Evolutionary conservation across 441 rosid species (phyloP).

Genomic region (Bocquillonia castaneifolia): DNA sequence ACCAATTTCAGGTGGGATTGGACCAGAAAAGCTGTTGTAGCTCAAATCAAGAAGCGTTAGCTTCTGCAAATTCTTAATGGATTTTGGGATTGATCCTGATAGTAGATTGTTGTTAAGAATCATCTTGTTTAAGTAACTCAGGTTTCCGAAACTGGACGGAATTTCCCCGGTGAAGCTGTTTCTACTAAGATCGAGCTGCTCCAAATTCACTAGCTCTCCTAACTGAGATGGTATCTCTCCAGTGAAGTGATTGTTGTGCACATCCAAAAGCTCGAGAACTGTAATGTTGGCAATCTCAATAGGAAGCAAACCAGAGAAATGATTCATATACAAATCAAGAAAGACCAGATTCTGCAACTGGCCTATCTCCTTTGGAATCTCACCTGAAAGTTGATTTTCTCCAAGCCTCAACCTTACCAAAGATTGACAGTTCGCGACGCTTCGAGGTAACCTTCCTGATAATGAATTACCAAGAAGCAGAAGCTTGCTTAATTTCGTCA

Average conservation of each 20-base stretch:
- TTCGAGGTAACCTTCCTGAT: constrained; percentile 54
- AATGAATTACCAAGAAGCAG: constrained; percentile 80
- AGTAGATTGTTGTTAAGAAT: constrained; percentile 80
- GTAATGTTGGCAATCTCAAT: constrained; percentile 64
- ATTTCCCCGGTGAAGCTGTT: constrained; percentile 72
- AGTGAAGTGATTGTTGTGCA: constrained; percentile 69
- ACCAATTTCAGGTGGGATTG: constrained; percentile 73
- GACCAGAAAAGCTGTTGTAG: constrained; percentile 66
- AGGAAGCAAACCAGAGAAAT: constrained; percentile 75
- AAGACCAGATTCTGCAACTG: constrained; percentile 82
- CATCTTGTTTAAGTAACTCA: constrained; percentile 87
- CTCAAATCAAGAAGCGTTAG: constrained; percentile 80
- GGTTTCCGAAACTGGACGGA: constrained; percentile 72
- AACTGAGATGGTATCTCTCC: constrained; percentile 72
- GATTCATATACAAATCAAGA: constrained; percentile 86
- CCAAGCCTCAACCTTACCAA: constrained; percentile 83
- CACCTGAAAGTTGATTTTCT: constrained; percentile 86
- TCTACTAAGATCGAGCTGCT: constrained; percentile 90
- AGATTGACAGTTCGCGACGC: constrained; percentile 70
- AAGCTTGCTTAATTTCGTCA: constrained; percentile 88
- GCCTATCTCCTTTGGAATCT: constrained; percentile 75
- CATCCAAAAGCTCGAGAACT: constrained; percentile 79
- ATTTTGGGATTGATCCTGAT: constrained; percentile 60
- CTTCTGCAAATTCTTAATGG: constrained; percentile 58
- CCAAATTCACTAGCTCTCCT: constrained; percentile 83